Conservation (phyloP, 164 flowering plant species). For the Warburgia ugandensis region DNA sequence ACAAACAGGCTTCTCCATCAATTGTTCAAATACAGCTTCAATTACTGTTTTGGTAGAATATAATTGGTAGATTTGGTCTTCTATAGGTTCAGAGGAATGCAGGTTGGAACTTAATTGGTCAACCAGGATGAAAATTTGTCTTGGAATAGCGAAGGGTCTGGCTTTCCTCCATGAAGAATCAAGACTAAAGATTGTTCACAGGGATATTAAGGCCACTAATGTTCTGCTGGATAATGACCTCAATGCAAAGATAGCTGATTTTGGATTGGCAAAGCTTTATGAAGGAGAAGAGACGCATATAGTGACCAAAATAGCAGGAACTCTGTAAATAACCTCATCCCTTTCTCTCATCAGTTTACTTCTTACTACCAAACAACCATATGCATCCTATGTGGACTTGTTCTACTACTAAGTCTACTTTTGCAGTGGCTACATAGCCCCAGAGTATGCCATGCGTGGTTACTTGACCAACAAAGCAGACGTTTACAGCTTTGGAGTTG, state of each 20-base stretch:
- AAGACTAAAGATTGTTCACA: slow-evolving; percentile 18
- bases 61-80: too few species aligned
- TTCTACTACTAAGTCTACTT: too few species aligned
- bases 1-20: too few species aligned
- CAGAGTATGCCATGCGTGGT: slow-evolving; percentile 40
- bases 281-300: slow-evolving; percentile 72
- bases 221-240: slow-evolving; percentile 47
- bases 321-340: slow-evolving; percentile 59
- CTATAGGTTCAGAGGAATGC: slow-evolving; percentile 20
- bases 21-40: not conserved
- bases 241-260: slow-evolving; percentile 76
- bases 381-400: too few species aligned
- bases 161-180: slow-evolving; percentile 53
- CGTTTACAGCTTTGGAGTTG: slow-evolving; percentile 39
- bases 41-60: too few species aligned
- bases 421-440: slow-evolving; percentile 41
- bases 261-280: slow-evolving; percentile 73
- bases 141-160: slow-evolving; percentile 49
- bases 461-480: slow-evolving; percentile 41
- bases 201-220: slow-evolving; percentile 17
- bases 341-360: too few species aligned
- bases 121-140: slow-evolving; percentile 30
- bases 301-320: slow-evolving; percentile 74
- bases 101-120: slow-evolving; percentile 32
- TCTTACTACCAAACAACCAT: too few species aligned